Conservation (phyloP, 805 yeast species). For the Ascoidea rubescens region DNA sequence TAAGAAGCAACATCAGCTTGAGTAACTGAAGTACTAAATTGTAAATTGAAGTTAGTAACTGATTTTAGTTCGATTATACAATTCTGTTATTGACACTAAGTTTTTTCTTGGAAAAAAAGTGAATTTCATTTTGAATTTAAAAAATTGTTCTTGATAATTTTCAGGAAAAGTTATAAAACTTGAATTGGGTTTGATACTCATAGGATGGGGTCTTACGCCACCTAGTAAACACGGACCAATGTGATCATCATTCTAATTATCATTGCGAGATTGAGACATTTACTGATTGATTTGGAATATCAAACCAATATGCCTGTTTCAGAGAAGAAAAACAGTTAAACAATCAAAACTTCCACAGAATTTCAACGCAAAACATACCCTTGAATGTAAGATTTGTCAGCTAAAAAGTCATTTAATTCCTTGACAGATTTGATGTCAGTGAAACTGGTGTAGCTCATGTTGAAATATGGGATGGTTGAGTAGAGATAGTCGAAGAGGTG, state of each 20-base stretch:
- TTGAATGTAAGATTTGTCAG: constrained; percentile 87
- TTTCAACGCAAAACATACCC: constrained; percentile 52
- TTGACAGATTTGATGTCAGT: constrained; percentile 61
- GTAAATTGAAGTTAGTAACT: constrained; percentile 5
- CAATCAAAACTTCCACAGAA: neutral
- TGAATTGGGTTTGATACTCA: constrained; percentile 61
- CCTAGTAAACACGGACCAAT: constrained; percentile 97
- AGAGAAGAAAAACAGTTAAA: constrained; percentile 1
- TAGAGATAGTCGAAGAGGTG: neutral
- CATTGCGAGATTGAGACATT: neutral
- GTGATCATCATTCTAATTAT: constrained; percentile 42
- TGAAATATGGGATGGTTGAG: constrained; percentile 7
- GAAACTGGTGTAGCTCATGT: constrained; percentile 71
- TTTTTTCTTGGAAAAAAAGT: constrained; percentile 1
- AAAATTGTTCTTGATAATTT: constrained; percentile 5
- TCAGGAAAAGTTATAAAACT: constrained; percentile 29
- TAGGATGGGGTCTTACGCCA: constrained; percentile 90
- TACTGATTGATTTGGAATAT: neutral
- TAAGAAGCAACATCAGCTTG: constrained; percentile 92
- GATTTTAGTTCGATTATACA: neutral
- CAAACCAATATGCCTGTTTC: neutral
- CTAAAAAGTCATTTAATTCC: constrained; percentile 73
- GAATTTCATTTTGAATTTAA: constrained; percentile 10
- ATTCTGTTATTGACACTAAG: constrained; percentile 2
- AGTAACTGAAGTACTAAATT: constrained; percentile 63